A percentile compares a stretch with the other conserved stretches of the same genome.
These are phyloP conservation scores for Hypoxylon sp. DNA, from an alignment of 2,329 filamentous ascomycete species.

Conservation along the genomic window DNA sequence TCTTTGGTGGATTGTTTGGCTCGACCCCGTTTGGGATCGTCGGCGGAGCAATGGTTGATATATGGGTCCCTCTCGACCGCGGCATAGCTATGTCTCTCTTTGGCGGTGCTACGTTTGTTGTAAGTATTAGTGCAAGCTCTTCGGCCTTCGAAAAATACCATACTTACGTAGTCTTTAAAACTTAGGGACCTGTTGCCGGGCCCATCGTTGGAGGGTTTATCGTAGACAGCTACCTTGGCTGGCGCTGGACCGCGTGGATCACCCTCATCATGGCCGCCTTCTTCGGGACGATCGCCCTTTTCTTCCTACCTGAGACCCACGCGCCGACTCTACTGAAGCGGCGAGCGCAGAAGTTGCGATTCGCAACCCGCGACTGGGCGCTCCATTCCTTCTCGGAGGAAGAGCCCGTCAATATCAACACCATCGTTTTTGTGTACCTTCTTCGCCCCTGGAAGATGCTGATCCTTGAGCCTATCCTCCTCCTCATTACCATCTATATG, in stretches of 20 bases:
- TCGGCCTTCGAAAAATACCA: no score
- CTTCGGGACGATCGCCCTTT: background rate
- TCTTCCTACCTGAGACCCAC: slow-evolving; percentile 1
- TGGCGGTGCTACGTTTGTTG: background rate
- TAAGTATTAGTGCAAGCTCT: background rate
- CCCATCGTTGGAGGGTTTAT: slow-evolving; percentile 7
- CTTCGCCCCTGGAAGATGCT: slow-evolving; percentile 5
- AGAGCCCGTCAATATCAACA: background rate
- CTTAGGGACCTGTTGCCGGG: background rate
- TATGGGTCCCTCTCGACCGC: slow-evolving; percentile 9
- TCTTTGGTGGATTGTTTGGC: slow-evolving; percentile 5
- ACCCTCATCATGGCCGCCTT: background rate
- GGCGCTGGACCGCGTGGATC: slow-evolving; percentile 10
- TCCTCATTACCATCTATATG: slow-evolving; percentile 7
- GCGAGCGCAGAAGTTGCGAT: background rate
- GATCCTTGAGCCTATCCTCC: slow-evolving; percentile 1
- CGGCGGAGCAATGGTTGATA: slow-evolving; percentile 2
- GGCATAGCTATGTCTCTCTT: slow-evolving; percentile 4
- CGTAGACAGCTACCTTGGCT: background rate
- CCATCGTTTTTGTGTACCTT: slow-evolving; percentile 2
- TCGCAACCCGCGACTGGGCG: slow-evolving; percentile 6
- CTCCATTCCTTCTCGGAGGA: slow-evolving; percentile 1
- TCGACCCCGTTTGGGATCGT: background rate
- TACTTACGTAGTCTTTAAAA: background rate
- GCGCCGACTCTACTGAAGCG: slow-evolving; percentile 1